phyloP scores from a whole-genome alignment of 257 asterid genomes.

The Petunia secreta region DNA sequence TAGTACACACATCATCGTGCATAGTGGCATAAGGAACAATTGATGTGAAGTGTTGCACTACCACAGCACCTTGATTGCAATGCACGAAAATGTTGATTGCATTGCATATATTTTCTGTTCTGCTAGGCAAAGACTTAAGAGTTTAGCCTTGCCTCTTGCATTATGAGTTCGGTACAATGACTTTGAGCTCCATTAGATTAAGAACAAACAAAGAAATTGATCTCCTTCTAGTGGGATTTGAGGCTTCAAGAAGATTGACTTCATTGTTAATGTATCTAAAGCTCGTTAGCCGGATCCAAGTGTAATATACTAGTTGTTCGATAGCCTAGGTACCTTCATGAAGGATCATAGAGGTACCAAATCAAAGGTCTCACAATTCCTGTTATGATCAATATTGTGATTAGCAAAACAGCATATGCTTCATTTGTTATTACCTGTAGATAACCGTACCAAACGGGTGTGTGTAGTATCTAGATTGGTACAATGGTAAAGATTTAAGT shows the following conservation, averaged over 20 bases:
- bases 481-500: too few species aligned
- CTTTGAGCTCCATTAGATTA: slow-evolving; percentile 61
- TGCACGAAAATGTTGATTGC: slow-evolving; percentile 49
- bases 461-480: too few species aligned
- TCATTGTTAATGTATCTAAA: slow-evolving; percentile 48
- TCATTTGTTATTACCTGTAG: slow-evolving; percentile 48
- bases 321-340: slow-evolving; percentile 45
- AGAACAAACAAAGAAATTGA: slow-evolving; percentile 51
- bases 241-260: slow-evolving; percentile 54
- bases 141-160: slow-evolving; percentile 22
- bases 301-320: slow-evolving; percentile 42
- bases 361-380: slow-evolving; percentile 58
- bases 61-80: slow-evolving; percentile 28
- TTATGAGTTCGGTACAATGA: slow-evolving; percentile 43
- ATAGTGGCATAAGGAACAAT: slow-evolving; percentile 62
- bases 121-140: slow-evolving; percentile 37
- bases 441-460: too few species aligned
- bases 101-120: slow-evolving; percentile 47
- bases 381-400: slow-evolving; percentile 52
- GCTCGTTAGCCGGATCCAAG: slow-evolving; percentile 45
- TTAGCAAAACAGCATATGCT: slow-evolving; percentile 51
- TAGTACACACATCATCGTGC: slow-evolving; percentile 69
- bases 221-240: slow-evolving; percentile 37
- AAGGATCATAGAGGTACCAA: slow-evolving; percentile 56
- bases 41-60: slow-evolving; percentile 55